Base-by-base conservation (phyloP, 2,329 filamentous ascomycete genomes). In the Botryotinia globosa region DNA sequence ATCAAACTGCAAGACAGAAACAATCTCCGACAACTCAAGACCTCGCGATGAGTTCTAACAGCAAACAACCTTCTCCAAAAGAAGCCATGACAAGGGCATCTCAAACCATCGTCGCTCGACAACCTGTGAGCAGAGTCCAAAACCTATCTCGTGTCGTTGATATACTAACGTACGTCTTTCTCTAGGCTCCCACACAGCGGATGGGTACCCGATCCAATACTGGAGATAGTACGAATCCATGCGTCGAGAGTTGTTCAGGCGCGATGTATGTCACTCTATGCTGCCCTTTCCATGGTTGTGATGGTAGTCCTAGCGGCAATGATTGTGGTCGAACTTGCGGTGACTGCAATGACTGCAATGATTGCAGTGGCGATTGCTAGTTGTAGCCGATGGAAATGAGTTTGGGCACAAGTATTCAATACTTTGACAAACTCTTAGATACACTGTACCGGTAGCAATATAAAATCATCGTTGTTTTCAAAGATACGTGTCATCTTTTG, bases 191-290 rank as follows among this genome's bases (percentile, higher is more conserved):
- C 1, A 9, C 12, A 8, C 22, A 25, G 12, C 1, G 4, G 8
- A 62, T 62, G 34, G 25, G 14, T 42, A 8, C 37, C 22, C 3
- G 4, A 25, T 39, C 25, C 34, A 42, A n/a, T 8, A 16, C 12
- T 16, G 14, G 14, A n/a, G 9, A n/a, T 7, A 10, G 18, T 4
- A 59, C 56, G 3, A 1, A 3, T 25, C 2, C 1, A 37, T 3
- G 10, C 29, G 1, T n/a, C 22, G 6, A 61, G 1, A 0, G 0
- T 16, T 61, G 12, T 61, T 22, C 0, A 39, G 58, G 7, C 14
- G 2, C 2, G 10, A 4, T 22, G n/a, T 5, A 22, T 22, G 12
- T 12, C 7, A 5, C 0, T 34, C 0, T 22, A 61, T 39, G 32
- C 22, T 39, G 22, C 22, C 34, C 58, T 39, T 18, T 16, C 3